Base-by-base conservation (phyloP, 495 filamentous ascomycete genomes). In the Tuber brumale region DNA sequence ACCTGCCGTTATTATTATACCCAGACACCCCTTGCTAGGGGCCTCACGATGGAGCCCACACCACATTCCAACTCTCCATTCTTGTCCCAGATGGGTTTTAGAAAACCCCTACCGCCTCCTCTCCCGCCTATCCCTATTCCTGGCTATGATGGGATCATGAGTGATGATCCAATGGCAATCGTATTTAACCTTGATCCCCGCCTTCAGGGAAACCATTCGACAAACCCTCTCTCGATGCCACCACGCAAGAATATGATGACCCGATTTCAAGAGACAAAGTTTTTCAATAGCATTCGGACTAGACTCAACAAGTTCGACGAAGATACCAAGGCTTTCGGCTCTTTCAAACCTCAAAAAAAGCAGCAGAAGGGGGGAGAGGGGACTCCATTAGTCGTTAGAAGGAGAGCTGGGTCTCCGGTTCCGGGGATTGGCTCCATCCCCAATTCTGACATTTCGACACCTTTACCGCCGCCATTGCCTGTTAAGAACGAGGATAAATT, bases 181-280 rank as follows among this genome's bases (percentile, higher is more conserved):
- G 80, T 82, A 75, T 82, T 79, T 77, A 76, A 81, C 41, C 80
- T 81, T 35, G 80, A 82, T 61, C 80, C 80, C 14, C 76, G 76
- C 70, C 80, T 80, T 39, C 79, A 80, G 43, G 71, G 73, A 23
- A 73, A 61, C 35, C 73, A 23, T 42, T 76, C 51, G 48, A 76
- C 74, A 72, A 45, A 71, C 43, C 76, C 77, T 46, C 78, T 57
- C 41, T 35, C 57, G 1, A 66, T 66, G 27, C 27, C 57, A 35
- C 31, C 57, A 66, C 57, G 57, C 57, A 66, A 66, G 57, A 35
- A 19, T 66, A 66, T 18, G 57, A 66, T 31, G 57, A 66, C 16
- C 27, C 10, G 57, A 27, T 35, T 66, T 35, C 57, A 18, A 2
- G 73, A 73, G 70, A 69, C 80, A 44, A 44, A 72, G 27, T 79